Evolutionary conservation across 345 rosid species (phyloP).

Genomic region (Trapa incisa): DNA sequence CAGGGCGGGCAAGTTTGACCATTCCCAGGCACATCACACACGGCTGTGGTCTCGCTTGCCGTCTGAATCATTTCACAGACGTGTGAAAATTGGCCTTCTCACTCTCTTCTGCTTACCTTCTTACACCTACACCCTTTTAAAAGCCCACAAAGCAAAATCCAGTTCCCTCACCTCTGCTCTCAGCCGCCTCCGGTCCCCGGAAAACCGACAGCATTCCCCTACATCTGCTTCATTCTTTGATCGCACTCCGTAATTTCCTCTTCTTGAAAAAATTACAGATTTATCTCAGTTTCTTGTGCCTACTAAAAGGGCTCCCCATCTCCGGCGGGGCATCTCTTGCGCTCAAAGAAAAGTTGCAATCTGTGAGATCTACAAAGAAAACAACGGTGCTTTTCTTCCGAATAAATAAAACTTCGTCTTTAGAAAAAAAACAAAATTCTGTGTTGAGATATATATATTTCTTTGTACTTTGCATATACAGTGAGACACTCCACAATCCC

Average conservation of each 20-base stretch:
- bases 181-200: neutral
- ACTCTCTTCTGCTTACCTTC: too few species aligned
- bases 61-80: neutral
- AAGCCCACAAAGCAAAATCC: neutral
- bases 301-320: neutral
- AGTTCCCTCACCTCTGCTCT: neutral
- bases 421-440: neutral
- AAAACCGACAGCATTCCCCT: neutral
- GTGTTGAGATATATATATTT: neutral
- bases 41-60: neutral
- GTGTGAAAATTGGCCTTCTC: neutral
- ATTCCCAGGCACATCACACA: neutral
- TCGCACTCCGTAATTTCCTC: neutral
- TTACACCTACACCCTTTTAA: too few species aligned
- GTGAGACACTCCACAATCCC: neutral
- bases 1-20: neutral
- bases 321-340: slow-evolving; percentile 6
- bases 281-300: neutral
- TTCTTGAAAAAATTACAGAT: neutral
- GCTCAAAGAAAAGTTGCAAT: slow-evolving; percentile 5
- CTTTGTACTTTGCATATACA: neutral
- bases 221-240: neutral
- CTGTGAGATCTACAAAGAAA: neutral
- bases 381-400: neutral
- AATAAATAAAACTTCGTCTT: neutral